Base-by-base conservation (phyloP, 768 basidiomycete species). In the Rhizopogon sp. region DNA sequence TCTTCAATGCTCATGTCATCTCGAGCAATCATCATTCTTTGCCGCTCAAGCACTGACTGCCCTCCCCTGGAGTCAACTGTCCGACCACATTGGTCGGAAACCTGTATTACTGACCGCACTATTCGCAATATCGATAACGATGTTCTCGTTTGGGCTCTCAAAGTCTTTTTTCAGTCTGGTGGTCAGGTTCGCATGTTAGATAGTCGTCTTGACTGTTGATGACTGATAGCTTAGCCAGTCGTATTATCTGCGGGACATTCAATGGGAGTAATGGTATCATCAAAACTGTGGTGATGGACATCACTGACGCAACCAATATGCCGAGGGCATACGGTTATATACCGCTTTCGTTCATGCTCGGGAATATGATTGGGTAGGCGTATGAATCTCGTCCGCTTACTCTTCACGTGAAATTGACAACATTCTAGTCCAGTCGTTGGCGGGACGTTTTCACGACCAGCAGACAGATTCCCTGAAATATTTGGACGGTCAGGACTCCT, bases 401-500 rank as follows among this genome's bases (percentile, higher is more conserved):
- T 9, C 10, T 41, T 14, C 17, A 22, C 8, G 13, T 10, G 13
- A 46, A 17, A 13, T 44, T 47, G 28, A 53, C 14, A 52, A 1
- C 8, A 17, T 25, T 33, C 16, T 44, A 87, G 88, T 0, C 87
- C 89, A 8, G 65, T 88, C 39, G 74, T 88, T 17, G 89, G 88
- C 28, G 89, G 89, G 0, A 63, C 74, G 14, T 68, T 90, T 25
- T 80, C 85, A 11, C 78, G 70, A 35, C 89, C 88, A 0, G 75
- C 78, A 50, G 85, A 89, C 39, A 79, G 79, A 22, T 89, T 87
- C 64, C 87, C 87, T 1, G 59, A 57, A 2, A 55, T 77, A 1
- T 90, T 90, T 58, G 84, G 84, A 44, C 56, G 71, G 22, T 75
- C 72, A 3, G 58, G 60, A 11, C 88, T 91, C 60, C 79, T 84